These are phyloP conservation scores for Durio zibethinus DNA, from an alignment of 345 rosid species.

Conservation along the genomic window DNA sequence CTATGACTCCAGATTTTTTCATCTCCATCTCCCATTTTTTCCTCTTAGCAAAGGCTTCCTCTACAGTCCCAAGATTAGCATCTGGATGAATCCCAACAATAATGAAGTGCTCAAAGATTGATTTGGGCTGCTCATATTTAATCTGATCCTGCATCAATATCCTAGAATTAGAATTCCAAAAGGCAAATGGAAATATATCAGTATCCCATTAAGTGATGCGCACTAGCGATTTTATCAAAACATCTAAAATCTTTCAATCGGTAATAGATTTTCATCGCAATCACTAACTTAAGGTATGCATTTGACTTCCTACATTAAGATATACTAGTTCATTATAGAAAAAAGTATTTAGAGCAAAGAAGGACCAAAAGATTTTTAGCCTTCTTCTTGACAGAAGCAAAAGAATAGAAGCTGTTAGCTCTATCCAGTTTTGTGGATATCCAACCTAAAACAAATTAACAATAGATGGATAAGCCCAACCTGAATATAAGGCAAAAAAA, in stretches of 20 bases:
- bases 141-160: slow-evolving; percentile 55
- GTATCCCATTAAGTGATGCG: not conserved
- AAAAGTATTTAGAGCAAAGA: not conserved
- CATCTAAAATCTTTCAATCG: not conserved
- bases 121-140: slow-evolving; percentile 65
- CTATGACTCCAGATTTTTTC: slow-evolving; percentile 52
- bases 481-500: not conserved
- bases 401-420: not conserved
- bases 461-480: not conserved
- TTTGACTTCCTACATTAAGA: not conserved
- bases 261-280: not conserved
- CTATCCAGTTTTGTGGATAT: not conserved
- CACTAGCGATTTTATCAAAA: not conserved
- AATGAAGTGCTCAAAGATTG: slow-evolving; percentile 86
- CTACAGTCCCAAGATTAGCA: slow-evolving; percentile 68
- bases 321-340: not conserved
- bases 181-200: not conserved
- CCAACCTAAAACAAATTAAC: not conserved
- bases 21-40: slow-evolving; percentile 79
- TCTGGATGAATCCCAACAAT: slow-evolving; percentile 85
- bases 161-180: slow-evolving; percentile 17
- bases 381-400: not conserved
- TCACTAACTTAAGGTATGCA: not conserved
- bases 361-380: not conserved
- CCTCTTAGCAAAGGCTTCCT: slow-evolving; percentile 75